These are phyloP conservation scores for Trichocladium antarcticum DNA, from an alignment of 495 filamentous ascomycete species.

Conservation along the genomic window DNA sequence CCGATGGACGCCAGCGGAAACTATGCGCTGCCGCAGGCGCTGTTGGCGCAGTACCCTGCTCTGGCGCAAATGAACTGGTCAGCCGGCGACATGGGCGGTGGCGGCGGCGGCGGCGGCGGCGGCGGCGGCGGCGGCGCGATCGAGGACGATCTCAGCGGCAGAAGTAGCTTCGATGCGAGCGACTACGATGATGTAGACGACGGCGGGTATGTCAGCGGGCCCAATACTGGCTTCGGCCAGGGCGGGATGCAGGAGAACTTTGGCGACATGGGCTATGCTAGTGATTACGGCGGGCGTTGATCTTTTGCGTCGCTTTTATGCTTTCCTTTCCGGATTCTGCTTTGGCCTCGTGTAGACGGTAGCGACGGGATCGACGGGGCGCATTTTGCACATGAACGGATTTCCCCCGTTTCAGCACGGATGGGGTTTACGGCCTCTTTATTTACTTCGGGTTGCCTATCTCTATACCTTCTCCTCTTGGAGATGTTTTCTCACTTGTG, in stretches of 20 bases:
- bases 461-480: background rate
- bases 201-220: slow-evolving; percentile 45
- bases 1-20: slow-evolving; percentile 44
- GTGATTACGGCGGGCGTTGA: slow-evolving; percentile 41
- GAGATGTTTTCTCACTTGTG: background rate
- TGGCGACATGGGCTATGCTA: slow-evolving; percentile 42
- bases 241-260: slow-evolving; percentile 40
- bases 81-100: slow-evolving; percentile 44
- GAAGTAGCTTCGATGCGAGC: slow-evolving; percentile 83
- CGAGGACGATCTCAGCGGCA: slow-evolving; percentile 67
- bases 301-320: background rate
- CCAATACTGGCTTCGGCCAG: slow-evolving; percentile 39
- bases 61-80: slow-evolving; percentile 77
- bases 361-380: background rate
- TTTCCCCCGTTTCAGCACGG: background rate
- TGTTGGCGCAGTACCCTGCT: slow-evolving; percentile 85
- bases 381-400: background rate
- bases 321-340: background rate
- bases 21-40: slow-evolving; percentile 71
- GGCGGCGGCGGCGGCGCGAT: too few relatives aligned
- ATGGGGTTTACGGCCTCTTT: background rate
- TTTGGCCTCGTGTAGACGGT: background rate
- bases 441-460: too few relatives aligned
- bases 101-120: too few relatives aligned
- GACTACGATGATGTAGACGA: slow-evolving; percentile 57